A percentile compares a stretch with the other conserved stretches of the same genome.
phyloP scores from a whole-genome alignment of 2,329 filamentous ascomycete species.

The Harringtonia aguacate region DNA sequence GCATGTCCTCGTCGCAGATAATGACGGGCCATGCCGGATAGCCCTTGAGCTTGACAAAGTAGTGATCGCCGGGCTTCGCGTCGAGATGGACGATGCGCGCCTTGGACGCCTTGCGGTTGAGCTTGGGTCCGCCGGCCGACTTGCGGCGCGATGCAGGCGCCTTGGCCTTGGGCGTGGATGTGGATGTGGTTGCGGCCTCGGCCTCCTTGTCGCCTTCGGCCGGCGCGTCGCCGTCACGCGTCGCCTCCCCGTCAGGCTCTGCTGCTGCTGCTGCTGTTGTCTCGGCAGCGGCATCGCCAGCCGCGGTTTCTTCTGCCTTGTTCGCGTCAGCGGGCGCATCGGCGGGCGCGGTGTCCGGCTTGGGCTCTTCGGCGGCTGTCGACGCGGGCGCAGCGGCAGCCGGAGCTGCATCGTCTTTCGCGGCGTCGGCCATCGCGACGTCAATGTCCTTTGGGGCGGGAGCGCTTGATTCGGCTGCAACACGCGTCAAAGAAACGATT shows the following conservation, averaged over 20 bases:
- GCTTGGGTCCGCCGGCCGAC: constrained; percentile 67
- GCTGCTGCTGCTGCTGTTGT: neutral
- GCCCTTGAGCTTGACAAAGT: constrained; percentile 86
- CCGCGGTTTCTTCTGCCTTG: neutral
- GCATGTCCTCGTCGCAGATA: constrained; percentile 88
- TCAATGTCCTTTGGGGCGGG: neutral
- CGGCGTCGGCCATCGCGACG: constrained; percentile 8
- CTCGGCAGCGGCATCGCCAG: neutral
- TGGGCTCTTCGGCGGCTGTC: constrained; percentile 4
- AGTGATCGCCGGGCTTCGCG: constrained; percentile 84
- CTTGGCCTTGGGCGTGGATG: constrained; percentile 19
- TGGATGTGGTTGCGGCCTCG: constrained; percentile 21
- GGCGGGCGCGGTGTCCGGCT: constrained; percentile 1
- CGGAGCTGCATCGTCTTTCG: constrained; percentile 7
- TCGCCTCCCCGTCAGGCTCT: constrained; percentile 7
- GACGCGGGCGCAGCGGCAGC: constrained; percentile 1
- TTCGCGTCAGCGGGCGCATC: constrained; percentile 1
- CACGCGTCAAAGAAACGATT: too few relatives aligned
- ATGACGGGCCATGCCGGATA: constrained; percentile 92
- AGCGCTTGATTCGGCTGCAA: too few relatives aligned
- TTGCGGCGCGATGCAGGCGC: constrained; percentile 55
- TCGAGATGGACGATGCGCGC: constrained; percentile 61
- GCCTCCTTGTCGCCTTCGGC: constrained; percentile 57
- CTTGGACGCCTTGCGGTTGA: constrained; percentile 77
- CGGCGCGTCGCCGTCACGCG: constrained; percentile 17